These are phyloP conservation scores for Neurospora sp. DNA, from an alignment of 495 filamentous ascomycete species.

Conservation along the genomic window DNA sequence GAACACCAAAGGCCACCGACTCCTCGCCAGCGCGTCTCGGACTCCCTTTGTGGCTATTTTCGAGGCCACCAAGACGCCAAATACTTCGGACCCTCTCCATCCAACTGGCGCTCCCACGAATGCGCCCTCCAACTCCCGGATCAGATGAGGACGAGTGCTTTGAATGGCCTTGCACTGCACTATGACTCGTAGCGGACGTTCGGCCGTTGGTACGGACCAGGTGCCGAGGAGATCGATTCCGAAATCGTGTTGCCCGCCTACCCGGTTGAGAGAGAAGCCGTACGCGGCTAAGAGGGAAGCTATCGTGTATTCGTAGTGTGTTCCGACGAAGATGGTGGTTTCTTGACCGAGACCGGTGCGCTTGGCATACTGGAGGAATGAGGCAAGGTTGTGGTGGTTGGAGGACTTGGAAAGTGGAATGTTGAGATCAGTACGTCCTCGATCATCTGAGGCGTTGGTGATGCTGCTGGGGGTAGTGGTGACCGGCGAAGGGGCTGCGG, in stretches of 20 bases:
- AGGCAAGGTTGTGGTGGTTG: slow-evolving; percentile 55
- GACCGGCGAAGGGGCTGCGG: neutral
- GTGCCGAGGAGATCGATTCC: slow-evolving; percentile 80
- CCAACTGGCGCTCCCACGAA: slow-evolving; percentile 59
- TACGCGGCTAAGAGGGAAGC: slow-evolving; percentile 48
- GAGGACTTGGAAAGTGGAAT: slow-evolving; percentile 29
- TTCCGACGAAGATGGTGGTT: slow-evolving; percentile 52
- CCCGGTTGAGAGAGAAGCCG: slow-evolving; percentile 57
- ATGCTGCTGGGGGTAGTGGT: neutral
- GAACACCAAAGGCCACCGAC: slow-evolving; percentile 54
- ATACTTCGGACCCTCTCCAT: slow-evolving; percentile 48
- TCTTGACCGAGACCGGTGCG: slow-evolving; percentile 39
- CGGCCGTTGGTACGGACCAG: slow-evolving; percentile 46
- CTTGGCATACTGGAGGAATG: slow-evolving; percentile 63
- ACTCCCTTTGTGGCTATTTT: slow-evolving; percentile 42
- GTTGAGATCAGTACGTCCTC: neutral
- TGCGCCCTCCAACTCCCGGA: slow-evolving; percentile 81
- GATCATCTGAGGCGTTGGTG: neutral
- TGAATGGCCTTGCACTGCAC: slow-evolving; percentile 72
- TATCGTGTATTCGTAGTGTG: slow-evolving; percentile 64
- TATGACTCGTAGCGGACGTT: slow-evolving; percentile 49
- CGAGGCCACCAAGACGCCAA: slow-evolving; percentile 52
- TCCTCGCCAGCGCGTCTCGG: slow-evolving; percentile 56
- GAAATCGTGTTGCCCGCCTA: slow-evolving; percentile 63
- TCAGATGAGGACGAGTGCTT: slow-evolving; percentile 49